These are phyloP conservation scores for Xylariales sp. DNA, from an alignment of 2,329 filamentous ascomycete species.

Conservation along the genomic window DNA sequence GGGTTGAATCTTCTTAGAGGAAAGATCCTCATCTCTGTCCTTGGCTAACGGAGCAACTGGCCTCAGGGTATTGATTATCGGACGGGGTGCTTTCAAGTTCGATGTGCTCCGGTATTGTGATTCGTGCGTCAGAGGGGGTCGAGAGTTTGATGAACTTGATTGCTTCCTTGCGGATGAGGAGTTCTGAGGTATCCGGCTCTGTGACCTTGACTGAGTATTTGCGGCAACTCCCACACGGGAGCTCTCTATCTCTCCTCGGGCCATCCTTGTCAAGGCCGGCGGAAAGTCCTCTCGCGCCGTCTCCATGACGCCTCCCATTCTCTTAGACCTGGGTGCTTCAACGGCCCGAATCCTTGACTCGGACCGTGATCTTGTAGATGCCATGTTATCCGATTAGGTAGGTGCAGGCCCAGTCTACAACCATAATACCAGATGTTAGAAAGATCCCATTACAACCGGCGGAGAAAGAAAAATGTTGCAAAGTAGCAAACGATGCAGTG, in stretches of 20 bases:
- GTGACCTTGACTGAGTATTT: constrained; percentile 17
- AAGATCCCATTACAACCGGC: too few species aligned
- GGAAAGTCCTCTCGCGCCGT: constrained; percentile 20
- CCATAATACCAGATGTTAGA: too few species aligned
- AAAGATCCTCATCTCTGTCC: constrained; percentile 25
- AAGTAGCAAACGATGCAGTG: too few species aligned
- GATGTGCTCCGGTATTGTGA: constrained; percentile 37
- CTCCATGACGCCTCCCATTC: constrained; percentile 21
- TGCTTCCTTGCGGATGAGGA: constrained; percentile 20
- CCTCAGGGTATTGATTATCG: constrained; percentile 26
- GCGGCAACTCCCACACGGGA: constrained; percentile 11
- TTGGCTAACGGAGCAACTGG: constrained; percentile 28
- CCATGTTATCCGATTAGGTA: constrained; percentile 21
- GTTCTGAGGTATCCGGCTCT: constrained; percentile 33
- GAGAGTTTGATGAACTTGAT: constrained; percentile 14
- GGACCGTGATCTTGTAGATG: constrained; percentile 22
- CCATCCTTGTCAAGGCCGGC: constrained; percentile 14
- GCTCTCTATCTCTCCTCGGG: constrained; percentile 21
- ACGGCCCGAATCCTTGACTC: constrained; percentile 18
- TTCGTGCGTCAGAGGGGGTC: constrained; percentile 35
- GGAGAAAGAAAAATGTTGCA: too few species aligned
- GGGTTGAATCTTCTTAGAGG: constrained; percentile 34
- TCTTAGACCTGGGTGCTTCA: constrained; percentile 20
- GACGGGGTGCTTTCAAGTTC: constrained; percentile 25
- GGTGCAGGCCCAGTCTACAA: constrained; percentile 12